phyloP scores from a whole-genome alignment of 306 rosid species.

The Inga oerstediana region DNA sequence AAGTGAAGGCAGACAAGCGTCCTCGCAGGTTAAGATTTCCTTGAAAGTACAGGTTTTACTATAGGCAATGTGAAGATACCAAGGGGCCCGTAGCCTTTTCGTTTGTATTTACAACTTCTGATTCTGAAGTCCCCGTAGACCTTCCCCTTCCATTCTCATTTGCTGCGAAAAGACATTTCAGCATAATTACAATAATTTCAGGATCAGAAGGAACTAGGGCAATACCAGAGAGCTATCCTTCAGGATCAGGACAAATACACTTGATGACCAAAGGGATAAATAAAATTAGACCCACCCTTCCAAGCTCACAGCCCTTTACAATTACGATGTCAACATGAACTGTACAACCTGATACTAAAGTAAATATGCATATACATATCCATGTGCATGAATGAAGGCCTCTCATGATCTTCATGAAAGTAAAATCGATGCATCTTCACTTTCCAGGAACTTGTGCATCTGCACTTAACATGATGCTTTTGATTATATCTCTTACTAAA shows the following conservation, averaged over 20 bases:
- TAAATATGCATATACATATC: neutral
- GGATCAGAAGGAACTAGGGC: neutral
- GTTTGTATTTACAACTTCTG: slow-evolving; percentile 49
- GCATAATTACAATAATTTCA: slow-evolving; percentile 21
- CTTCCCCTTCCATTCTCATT: slow-evolving; percentile 37
- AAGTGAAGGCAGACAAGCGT: neutral
- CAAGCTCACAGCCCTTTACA: neutral
- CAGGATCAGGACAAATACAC: neutral
- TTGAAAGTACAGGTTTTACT: slow-evolving; percentile 7
- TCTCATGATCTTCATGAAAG: neutral
- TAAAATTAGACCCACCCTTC: neutral
- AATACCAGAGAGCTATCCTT: neutral
- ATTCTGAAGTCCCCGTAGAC: slow-evolving; percentile 39
- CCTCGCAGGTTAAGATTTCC: neutral
- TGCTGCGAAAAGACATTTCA: slow-evolving; percentile 45
- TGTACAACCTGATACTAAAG: neutral
- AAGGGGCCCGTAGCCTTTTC: slow-evolving; percentile 39
- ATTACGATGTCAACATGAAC: neutral
- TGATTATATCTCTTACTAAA: neutral
- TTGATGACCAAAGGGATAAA: neutral
- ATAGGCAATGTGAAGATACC: slow-evolving; percentile 1
- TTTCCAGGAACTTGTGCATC: neutral
- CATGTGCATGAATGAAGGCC: neutral
- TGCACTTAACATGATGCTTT: neutral
- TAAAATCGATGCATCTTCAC: neutral